Base-by-base conservation (phyloP, 2,329 filamentous ascomycete species). In the Trichoderma sp. region DNA sequence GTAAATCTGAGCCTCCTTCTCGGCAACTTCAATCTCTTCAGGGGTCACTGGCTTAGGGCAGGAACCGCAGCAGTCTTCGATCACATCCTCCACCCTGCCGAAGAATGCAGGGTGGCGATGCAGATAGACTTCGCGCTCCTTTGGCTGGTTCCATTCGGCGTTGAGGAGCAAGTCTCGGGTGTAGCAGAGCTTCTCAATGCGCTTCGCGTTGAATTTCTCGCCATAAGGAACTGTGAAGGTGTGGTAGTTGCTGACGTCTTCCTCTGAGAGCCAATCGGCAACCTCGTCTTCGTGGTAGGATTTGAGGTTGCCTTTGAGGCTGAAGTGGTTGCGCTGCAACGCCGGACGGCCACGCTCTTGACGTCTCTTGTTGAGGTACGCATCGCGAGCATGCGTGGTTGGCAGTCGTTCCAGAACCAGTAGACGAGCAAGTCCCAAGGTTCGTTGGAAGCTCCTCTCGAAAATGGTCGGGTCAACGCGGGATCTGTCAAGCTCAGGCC, bases 31-130 rank as follows among this genome's bases (percentile, higher is more conserved):
- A 39, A 87, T 82, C 69, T 96, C 92, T 69, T 93, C 89, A 0
- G 86, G 80, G 0, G 89, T 93, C 5, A 80, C 74, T 0, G 92
- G 86, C 52, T 83, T 76, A 0, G 92, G 92, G 69, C 92, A 96
- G 69, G 80, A 87, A 12, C 91, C 91, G 73, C 92, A 96, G 74
- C 92, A 96, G 73, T 96, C 92, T 34, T 86, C 79, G 62, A 94
- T 84, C 7, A 95, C 85, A 75, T 95, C 89, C 64, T 88, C 80
- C 5, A 89, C 86, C 34, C 86, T 84, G 0, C 92, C 92, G 71
- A 96, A 94, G 75, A 96, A 96, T 14, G 90, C 91, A 3, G 92
- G 92, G 71, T 96, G 92, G 2, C 92, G 86, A 76, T 96, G 92
- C 5, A 96, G 80, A 67, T 91, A 86, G 1, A 93, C 88, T 28